Evolutionary conservation across 306 rosid species (phyloP), one percentile per base, ranked within the genome.

Genomic region (Begonia loranthoides): DNA sequence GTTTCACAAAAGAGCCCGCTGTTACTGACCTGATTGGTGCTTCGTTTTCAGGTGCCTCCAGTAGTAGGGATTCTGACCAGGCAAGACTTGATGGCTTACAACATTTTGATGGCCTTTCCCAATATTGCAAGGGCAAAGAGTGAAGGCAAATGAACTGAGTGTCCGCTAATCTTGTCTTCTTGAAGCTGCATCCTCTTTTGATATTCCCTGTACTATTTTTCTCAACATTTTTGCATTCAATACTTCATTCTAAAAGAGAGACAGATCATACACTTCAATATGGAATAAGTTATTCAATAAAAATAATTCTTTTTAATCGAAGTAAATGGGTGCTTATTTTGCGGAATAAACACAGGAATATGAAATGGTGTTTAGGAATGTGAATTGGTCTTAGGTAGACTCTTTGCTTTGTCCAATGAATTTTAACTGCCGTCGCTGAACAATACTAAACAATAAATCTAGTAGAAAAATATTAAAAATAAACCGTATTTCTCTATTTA

Each of bases 41-140:
- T 65, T 67, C 49, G 19, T 38, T 52, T 67, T 49, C 55, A 88
- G 95, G 82, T 71, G 63, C 75, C 79, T 52, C 89, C 97, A 2
- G 79, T 81, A 41, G 70, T 79, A 55, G 97, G 95, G 50, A 84
- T 84, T 50, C 74, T 88, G 79, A 88, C 95, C 41, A 66, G 97
- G 71, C 93, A 81, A 66, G 97, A 88, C 65, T 72, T 88, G 17
- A 73, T 69, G 33, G 79, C 93, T 16, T 34, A 79, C 67, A 88
- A 88, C 70, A 81, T 88, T 71, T 70, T 79, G 74, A 62, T 69
- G 28, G 83, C 84, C 44, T 81, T 81, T 63, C 95, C 95, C 52
- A 70, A 84, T 66, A 70, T 84, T 65, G 74, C 36, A 52, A 79
- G 70, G 52, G 24, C 76, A 15, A 73, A 70, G 64, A 13, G 70